Conservation (phyloP, 2,329 filamentous ascomycete genomes). For the Colletotrichum cordylinicola region DNA sequence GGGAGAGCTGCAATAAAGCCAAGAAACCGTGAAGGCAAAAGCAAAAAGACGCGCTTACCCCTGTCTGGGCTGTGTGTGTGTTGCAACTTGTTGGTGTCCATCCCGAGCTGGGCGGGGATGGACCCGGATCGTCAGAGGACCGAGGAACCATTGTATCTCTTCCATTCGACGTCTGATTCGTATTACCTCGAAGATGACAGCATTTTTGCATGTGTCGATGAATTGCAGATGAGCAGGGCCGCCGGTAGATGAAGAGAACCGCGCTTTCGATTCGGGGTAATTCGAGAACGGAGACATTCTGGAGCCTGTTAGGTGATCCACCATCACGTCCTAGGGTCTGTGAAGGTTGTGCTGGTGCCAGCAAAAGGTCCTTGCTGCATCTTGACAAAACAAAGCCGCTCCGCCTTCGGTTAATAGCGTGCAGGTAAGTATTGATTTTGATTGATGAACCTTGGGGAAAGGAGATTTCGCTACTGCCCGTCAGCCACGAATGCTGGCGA, state of each 20-base stretch:
- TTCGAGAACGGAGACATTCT: background rate
- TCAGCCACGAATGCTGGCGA: background rate
- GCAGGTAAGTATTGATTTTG: background rate
- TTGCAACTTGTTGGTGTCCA: background rate
- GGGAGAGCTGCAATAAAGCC: constrained; percentile 3
- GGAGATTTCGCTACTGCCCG: background rate
- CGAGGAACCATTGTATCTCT: background rate
- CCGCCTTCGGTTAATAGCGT: background rate
- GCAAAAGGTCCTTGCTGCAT: background rate
- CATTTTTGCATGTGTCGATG: background rate
- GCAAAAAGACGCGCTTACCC: background rate
- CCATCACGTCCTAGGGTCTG: background rate
- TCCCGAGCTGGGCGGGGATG: background rate
- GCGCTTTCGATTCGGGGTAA: background rate
- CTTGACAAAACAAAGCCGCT: background rate
- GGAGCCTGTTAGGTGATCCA: background rate
- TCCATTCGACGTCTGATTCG: background rate
- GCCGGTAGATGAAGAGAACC: background rate
- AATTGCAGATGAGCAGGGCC: background rate
- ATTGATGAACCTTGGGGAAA: background rate
- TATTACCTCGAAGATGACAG: background rate
- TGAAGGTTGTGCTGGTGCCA: background rate
- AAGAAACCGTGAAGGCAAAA: background rate
- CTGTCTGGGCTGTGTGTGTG: background rate
- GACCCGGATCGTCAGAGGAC: background rate